Evolutionary conservation across 2,329 filamentous ascomycete species (phyloP).

Genomic region (Dothistroma septosporum): DNA sequence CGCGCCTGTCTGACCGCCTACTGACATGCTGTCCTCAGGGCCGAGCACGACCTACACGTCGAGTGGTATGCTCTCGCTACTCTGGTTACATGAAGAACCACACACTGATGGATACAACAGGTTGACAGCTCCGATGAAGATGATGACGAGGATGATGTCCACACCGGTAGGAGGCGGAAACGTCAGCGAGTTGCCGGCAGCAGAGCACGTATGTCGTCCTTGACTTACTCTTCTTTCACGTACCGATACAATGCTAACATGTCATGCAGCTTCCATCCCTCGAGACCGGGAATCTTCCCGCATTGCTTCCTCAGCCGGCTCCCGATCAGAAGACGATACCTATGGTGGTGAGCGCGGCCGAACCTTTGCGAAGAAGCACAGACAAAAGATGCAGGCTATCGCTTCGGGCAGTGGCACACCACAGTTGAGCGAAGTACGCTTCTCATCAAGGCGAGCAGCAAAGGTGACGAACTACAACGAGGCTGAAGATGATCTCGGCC

Average conservation of each 20-base stretch:
- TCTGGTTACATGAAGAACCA: not conserved
- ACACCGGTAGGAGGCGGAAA: slow-evolving; percentile 57
- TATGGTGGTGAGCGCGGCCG: slow-evolving; percentile 74
- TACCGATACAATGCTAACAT: slow-evolving; percentile 28
- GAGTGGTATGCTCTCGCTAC: slow-evolving; percentile 48
- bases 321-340: slow-evolving; percentile 55
- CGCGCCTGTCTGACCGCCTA: not conserved
- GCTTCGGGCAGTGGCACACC: slow-evolving; percentile 59
- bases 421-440: slow-evolving; percentile 75
- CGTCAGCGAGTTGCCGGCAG: slow-evolving; percentile 65
- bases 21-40: slow-evolving; percentile 43
- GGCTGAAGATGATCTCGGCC: slow-evolving; percentile 57
- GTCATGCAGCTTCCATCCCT: slow-evolving; percentile 28
- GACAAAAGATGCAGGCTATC: slow-evolving; percentile 59
- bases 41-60: slow-evolving; percentile 59
- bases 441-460: slow-evolving; percentile 80
- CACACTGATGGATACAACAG: slow-evolving; percentile 35
- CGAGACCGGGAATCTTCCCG: slow-evolving; percentile 23
- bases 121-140: slow-evolving; percentile 60
- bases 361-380: slow-evolving; percentile 66
- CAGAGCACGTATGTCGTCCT: slow-evolving; percentile 51
- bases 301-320: slow-evolving; percentile 57
- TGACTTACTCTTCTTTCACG: slow-evolving; percentile 38
- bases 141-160: slow-evolving; percentile 69
- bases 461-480: slow-evolving; percentile 68